Evolutionary conservation across 352 stramenopile genomes (phyloP), one percentile per base, ranked within the genome.

Genomic region (Pythium plurisporium): DNA sequence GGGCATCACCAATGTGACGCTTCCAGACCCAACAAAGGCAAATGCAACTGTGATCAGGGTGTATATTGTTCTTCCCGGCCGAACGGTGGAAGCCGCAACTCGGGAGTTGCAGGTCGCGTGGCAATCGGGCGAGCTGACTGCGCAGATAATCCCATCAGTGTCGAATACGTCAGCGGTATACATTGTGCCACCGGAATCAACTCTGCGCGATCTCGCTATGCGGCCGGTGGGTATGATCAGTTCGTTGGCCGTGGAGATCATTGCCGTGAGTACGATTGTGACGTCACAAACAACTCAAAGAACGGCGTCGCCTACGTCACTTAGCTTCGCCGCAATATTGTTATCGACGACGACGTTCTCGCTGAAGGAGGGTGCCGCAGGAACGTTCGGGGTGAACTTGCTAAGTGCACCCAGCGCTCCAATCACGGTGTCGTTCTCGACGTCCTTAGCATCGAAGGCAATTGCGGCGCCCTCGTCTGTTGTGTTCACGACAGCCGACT

Each of bases 231-330:
- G 38, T 56, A 4, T 19, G 3, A 33, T 57, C 30, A 42, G 14
- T 12, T 49, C 45, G 2, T 22, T 52, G 5, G 49, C 52, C 12
- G 38, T 55, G 2, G 67, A 72, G 1, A 70, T 65, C 31, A 52
- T 75, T 0, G 66, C 41, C 11, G 59, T 64, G 1, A 36, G 74
- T n/a, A 51, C 50, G 8, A 73, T 87, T 22, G 67, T 79, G 9
- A 57, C 82, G 4, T 87, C 77, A 0, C 71, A 61, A 19, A 85
- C 77, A 3, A 68, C 64, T 0, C 65, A 83, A 43, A 63, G 51
- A 2, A 59, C 60, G 17, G 65, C 55, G 5, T 50, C 67, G 38
- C 64, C 63, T 22, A 59, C 58, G 17, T 63, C 40, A 0, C 47
- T 70, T 17, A 73, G 43, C 15, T 85, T 86, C 48, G 69, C 53